Percentiles rank a stretch among this genome's conserved stretches.
phyloP scores from a whole-genome alignment of 495 filamentous ascomycete species.

The Pyronema domesticum region DNA sequence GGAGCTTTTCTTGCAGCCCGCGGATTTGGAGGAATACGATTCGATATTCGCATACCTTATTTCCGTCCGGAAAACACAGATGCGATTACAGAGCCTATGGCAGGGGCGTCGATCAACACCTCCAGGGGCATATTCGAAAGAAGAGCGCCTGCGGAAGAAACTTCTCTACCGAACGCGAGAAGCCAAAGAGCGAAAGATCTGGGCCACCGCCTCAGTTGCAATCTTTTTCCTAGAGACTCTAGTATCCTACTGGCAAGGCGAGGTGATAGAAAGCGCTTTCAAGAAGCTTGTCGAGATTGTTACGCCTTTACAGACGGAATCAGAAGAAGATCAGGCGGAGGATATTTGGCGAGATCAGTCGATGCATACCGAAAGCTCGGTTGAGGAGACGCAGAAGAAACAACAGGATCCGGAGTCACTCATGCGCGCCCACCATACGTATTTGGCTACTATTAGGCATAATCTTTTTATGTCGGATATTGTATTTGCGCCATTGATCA shows the following conservation, averaged over 20 bases:
- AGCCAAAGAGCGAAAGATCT: slow-evolving; percentile 53
- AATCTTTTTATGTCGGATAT: slow-evolving; percentile 53
- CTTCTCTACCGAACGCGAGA: slow-evolving; percentile 40
- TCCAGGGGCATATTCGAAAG: slow-evolving; percentile 40
- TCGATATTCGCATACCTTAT: slow-evolving; percentile 74
- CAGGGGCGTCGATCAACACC: slow-evolving; percentile 59
- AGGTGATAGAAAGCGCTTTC: slow-evolving; percentile 62
- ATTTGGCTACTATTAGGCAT: slow-evolving; percentile 46
- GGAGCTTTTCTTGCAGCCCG: slow-evolving; percentile 63
- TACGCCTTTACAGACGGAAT: neutral
- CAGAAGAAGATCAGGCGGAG: neutral
- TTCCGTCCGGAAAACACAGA: slow-evolving; percentile 61
- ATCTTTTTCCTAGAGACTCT: slow-evolving; percentile 76
- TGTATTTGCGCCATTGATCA: slow-evolving; percentile 51
- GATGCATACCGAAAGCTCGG: neutral
- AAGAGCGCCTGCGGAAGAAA: slow-evolving; percentile 37
- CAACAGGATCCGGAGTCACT: slow-evolving; percentile 69
- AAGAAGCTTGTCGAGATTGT: slow-evolving; percentile 5
- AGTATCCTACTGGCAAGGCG: slow-evolving; percentile 72
- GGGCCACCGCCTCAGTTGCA: slow-evolving; percentile 69
- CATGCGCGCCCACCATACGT: slow-evolving; percentile 55
- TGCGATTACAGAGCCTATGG: slow-evolving; percentile 68
- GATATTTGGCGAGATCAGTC: slow-evolving; percentile 7
- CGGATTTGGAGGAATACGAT: slow-evolving; percentile 63
- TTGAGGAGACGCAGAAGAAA: neutral